Conservation (phyloP, 139 green algal species). For the Edaphochlamys debaryana region DNA sequence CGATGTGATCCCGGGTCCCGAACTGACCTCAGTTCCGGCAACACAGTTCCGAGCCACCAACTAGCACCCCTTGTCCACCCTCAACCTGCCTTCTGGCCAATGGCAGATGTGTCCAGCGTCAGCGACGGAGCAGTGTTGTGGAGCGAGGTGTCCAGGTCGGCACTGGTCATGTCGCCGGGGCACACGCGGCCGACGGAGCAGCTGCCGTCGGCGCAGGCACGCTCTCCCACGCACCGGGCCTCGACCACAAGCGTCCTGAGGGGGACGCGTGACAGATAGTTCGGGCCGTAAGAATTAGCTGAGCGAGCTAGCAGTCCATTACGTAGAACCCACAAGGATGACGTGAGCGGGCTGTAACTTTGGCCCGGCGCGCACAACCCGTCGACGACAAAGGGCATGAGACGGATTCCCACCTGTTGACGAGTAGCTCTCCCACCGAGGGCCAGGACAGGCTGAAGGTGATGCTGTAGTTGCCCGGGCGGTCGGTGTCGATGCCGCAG, state of each 20-base stretch:
- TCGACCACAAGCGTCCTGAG: neutral
- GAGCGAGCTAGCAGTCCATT: too few relatives aligned
- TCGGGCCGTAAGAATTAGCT: too few relatives aligned
- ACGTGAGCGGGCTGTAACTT: neutral
- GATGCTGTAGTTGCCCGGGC: conserved; percentile 26
- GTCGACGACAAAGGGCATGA: neutral
- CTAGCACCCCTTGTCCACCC: too few relatives aligned
- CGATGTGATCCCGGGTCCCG: too few relatives aligned
- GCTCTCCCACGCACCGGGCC: neutral
- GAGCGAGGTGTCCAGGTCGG: too few relatives aligned
- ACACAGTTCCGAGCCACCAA: too few relatives aligned
- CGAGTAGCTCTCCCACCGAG: conserved; percentile 4
- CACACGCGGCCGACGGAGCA: neutral
- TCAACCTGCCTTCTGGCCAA: neutral
- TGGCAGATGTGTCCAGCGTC: neutral
- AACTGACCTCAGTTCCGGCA: too few relatives aligned
- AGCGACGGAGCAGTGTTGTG: neutral
- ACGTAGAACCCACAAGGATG: neutral
- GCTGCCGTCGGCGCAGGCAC: neutral
- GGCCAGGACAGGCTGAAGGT: conserved; percentile 15
- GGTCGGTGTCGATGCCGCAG: neutral
- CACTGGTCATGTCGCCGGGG: neutral
- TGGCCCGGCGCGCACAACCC: too few relatives aligned
- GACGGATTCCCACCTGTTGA: neutral
- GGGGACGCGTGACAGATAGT: too few relatives aligned